These are phyloP conservation scores for Plasmopara halstedii DNA, from an alignment of 352 stramenopile species.

Conservation along the genomic window DNA sequence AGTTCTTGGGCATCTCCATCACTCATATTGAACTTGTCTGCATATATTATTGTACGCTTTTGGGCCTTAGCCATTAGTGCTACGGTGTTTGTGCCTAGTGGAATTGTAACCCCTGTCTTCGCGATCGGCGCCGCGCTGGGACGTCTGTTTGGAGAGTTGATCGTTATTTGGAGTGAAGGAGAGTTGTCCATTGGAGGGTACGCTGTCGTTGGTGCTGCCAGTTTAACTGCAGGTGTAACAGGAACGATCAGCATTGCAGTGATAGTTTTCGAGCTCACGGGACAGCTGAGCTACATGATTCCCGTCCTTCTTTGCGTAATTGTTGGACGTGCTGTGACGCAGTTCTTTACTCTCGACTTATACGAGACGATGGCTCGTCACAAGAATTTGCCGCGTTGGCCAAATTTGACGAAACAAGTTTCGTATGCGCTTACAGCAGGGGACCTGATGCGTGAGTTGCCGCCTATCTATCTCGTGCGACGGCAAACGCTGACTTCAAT, in stretches of 20 bases:
- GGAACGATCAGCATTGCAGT: conserved; percentile 76
- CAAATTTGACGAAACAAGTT: conserved; percentile 65
- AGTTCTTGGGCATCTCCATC: conserved; percentile 56
- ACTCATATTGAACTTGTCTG: conserved; percentile 53
- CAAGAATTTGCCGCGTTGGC: conserved; percentile 76
- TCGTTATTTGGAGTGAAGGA: conserved; percentile 25
- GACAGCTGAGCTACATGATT: conserved; percentile 86
- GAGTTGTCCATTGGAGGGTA: conserved; percentile 48
- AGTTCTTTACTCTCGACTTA: conserved; percentile 72
- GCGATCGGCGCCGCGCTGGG: conserved; percentile 77
- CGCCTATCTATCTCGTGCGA: conserved; percentile 35
- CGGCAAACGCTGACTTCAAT: conserved; percentile 49
- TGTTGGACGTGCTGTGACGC: conserved; percentile 52
- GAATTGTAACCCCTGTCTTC: conserved; percentile 81
- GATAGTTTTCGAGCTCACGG: conserved; percentile 87
- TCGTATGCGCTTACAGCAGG: conserved; percentile 66
- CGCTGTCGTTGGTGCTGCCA: conserved; percentile 67
- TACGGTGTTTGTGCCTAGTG: conserved; percentile 65
- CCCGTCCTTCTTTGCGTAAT: conserved; percentile 79
- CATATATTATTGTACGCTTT: conserved; percentile 65
- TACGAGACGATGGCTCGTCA: conserved; percentile 79
- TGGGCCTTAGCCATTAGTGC: conserved; percentile 36
- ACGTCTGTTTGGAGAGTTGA: conserved; percentile 62
- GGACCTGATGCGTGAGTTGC: conserved; percentile 59
- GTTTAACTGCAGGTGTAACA: conserved; percentile 61